Evolutionary conservation across 768 basidiomycete genomes (phyloP).

Genomic region (Lentinula guzmanii): DNA sequence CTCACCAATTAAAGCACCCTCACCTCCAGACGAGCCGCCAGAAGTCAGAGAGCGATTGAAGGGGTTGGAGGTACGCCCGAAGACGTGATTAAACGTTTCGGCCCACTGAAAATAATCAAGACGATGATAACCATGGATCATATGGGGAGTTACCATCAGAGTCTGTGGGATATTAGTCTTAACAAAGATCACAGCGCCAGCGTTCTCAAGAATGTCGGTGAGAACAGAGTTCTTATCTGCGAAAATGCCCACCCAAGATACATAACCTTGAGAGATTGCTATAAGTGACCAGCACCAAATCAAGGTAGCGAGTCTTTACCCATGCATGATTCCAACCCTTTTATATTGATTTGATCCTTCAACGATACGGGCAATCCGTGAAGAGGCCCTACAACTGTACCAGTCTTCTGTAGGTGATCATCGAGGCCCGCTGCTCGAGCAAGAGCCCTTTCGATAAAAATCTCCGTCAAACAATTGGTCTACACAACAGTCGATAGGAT

Average conservation of each 20-base stretch:
- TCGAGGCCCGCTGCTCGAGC: slow-evolving; percentile 63
- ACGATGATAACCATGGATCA: background rate
- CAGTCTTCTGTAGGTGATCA: slow-evolving; percentile 51
- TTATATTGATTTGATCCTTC: slow-evolving; percentile 68
- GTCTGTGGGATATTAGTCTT: slow-evolving; percentile 78
- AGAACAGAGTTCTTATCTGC: slow-evolving; percentile 56
- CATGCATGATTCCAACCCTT: slow-evolving; percentile 66
- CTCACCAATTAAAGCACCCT: slow-evolving; percentile 68
- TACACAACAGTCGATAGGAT: slow-evolving; percentile 16
- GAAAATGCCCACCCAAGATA: slow-evolving; percentile 61
- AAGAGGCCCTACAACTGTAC: slow-evolving; percentile 61
- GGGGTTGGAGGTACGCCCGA: slow-evolving; percentile 76
- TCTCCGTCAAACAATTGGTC: slow-evolving; percentile 81
- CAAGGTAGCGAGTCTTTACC: slow-evolving; percentile 27
- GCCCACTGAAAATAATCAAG: slow-evolving; percentile 42
- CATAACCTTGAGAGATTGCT: slow-evolving; percentile 45
- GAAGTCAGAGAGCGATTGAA: slow-evolving; percentile 62
- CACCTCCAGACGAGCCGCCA: slow-evolving; percentile 85
- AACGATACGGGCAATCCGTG: slow-evolving; percentile 73
- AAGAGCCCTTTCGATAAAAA: slow-evolving; percentile 72
- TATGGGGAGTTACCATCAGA: slow-evolving; percentile 45
- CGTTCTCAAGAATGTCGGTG: slow-evolving; percentile 57
- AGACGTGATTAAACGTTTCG: slow-evolving; percentile 76
- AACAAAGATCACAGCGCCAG: slow-evolving; percentile 68
- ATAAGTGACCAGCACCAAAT: background rate